phyloP scores from a whole-genome alignment of 2,329 filamentous ascomycete genomes.

The Bipolaris sorokiniana region DNA sequence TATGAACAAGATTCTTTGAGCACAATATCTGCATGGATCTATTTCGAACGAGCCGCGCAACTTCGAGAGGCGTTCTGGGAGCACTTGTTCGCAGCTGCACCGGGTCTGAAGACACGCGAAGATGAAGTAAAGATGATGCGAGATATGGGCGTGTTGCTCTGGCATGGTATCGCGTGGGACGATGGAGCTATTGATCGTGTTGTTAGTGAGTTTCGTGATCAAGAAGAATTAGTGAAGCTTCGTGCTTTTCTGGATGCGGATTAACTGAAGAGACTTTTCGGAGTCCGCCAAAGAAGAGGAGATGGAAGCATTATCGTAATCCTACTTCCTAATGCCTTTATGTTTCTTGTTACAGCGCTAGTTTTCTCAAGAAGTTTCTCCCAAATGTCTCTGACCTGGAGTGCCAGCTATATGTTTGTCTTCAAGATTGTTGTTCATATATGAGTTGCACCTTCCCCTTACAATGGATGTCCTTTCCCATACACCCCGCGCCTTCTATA shows the following conservation, averaged over 20 bases:
- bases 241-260: constrained; percentile 46
- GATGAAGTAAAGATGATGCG: constrained; percentile 54
- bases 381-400: neutral
- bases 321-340: neutral
- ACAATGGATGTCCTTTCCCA: constrained; percentile 17
- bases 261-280: neutral
- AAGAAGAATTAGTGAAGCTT: constrained; percentile 61
- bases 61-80: constrained; percentile 61
- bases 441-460: constrained; percentile 12
- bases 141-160: constrained; percentile 64
- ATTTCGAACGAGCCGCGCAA: constrained; percentile 52
- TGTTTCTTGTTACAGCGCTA: neutral
- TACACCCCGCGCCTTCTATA: constrained; percentile 20
- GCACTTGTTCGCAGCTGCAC: constrained; percentile 45
- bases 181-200: constrained; percentile 64
- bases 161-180: constrained; percentile 70
- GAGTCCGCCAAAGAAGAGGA: neutral
- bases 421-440: neutral
- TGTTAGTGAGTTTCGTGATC: constrained; percentile 59
- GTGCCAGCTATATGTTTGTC: neutral
- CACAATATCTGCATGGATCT: constrained; percentile 35
- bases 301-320: neutral
- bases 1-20: constrained; percentile 30
- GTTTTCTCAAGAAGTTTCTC: neutral
- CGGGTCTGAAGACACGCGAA: constrained; percentile 44